Evolutionary conservation across 495 filamentous ascomycete genomes (phyloP), one percentile per base, ranked within the genome.

Genomic region (Hypoxylon crocopeplum): DNA sequence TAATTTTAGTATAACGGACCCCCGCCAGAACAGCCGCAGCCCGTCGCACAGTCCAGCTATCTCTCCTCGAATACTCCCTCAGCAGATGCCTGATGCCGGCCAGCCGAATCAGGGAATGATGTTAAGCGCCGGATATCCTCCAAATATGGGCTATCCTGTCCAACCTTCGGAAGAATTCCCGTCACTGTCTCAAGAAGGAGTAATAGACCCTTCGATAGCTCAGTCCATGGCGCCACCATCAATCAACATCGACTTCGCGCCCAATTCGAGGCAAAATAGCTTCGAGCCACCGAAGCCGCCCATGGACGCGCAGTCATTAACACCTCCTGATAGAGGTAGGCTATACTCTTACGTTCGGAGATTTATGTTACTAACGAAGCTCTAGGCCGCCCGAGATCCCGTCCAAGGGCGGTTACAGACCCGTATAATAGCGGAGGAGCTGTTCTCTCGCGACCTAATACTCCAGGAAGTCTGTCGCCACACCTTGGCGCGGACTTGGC

Each of bases 161-260:
- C 76, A 82, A 72, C 27, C 75, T 56, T 70, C 75, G 66, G 87
- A 89, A 62, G 72, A 79, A 12, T 88, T 88, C 64, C 84, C 83
- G 3, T 67, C 75, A 22, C 69, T 84, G 22, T 73, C 74, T 40
- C 79, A 82, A 44, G 72, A 74, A 16, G 70, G 53, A 30, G 60
- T 73, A 45, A 75, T 75, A 34, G 87, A 88, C 38, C 68, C 66
- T 33, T 39, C 41, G 7, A 83, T 88, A 62, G 84, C 84, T 7
- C 86, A 87, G 29, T 85, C 89, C 58, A 90, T 92, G 78, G 86
- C 86, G 5, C 89, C 92, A 27, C 91, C 91, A 0, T 89, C 92
- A 34, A 97, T 98, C 69, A 94, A 92, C 66, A 91, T 98, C 61
- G 88, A 96, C 69, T 91, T 91, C 71, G 94, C 93, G 4, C 93